Percentiles rank a stretch among this genome's conserved stretches.
Conservation (phyloP, 345 rosid species). For the rapeseed (Brassica napus) region DNA sequence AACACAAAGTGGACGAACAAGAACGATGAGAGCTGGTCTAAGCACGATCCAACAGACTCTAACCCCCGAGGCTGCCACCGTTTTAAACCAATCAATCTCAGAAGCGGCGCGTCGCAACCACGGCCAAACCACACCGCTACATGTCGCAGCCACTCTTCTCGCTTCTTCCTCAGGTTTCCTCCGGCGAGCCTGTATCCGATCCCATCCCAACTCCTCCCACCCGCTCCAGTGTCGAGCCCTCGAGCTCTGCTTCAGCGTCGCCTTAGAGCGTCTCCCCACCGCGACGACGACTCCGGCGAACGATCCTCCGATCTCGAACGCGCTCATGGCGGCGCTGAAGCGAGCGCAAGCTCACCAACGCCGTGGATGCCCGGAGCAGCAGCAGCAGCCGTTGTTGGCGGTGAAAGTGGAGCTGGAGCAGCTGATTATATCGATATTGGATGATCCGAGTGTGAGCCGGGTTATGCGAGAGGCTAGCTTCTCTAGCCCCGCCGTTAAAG, state of each 20-base stretch:
- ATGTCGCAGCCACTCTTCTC: conserved; percentile 84
- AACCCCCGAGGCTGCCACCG: conserved; percentile 90
- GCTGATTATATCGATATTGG: conserved; percentile 92
- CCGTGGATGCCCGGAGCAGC: conserved; percentile 98
- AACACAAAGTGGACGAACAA: conserved; percentile 17
- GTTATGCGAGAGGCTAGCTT: conserved; percentile 99
- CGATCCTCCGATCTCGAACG: conserved; percentile 97
- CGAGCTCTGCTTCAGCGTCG: conserved; percentile 99
- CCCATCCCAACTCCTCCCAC: conserved; percentile 97
- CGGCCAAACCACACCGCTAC: conserved; percentile 94
- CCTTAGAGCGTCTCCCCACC: conserved; percentile 88
- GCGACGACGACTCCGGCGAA: conserved; percentile 42
- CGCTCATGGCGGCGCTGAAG: conserved; percentile 97
- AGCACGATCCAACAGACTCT: conserved; percentile 98
- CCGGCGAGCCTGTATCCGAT: conserved; percentile 95
- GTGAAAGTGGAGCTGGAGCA: conserved; percentile 98
- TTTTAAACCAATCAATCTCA: conserved; percentile 82
- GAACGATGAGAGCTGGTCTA: conserved; percentile 87
- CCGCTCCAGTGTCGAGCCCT: conserved; percentile 98
- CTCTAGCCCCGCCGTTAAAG: conserved; percentile 94
- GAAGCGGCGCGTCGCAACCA: conserved; percentile 94
- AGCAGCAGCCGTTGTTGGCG: conserved; percentile 92
- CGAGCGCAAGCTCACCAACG: conserved; percentile 99
- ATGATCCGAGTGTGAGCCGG: conserved; percentile 96
- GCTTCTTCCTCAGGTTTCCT: conserved; percentile 81